A percentile compares a stretch with the other conserved stretches of the same genome.
These are phyloP conservation scores for Pseudogymnoascus sp. DNA, from an alignment of 2,329 filamentous ascomycete genomes.

Conservation along the genomic window DNA sequence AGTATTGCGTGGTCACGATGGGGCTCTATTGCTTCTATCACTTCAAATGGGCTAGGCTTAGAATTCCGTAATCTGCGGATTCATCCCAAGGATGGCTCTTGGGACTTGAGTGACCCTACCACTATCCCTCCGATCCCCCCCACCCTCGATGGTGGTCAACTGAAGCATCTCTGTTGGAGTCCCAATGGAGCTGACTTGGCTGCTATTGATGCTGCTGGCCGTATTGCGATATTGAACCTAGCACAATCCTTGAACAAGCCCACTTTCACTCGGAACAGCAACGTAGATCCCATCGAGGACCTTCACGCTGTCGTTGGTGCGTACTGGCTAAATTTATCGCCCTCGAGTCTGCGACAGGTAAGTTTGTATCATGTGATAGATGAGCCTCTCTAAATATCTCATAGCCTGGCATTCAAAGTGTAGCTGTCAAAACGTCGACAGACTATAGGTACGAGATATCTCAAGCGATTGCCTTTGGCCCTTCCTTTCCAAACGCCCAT, in stretches of 20 bases:
- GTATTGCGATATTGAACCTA: conserved; percentile 67
- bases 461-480: conserved; percentile 58
- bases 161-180: conserved; percentile 81
- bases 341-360: conserved; percentile 24
- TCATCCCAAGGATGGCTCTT: conserved; percentile 60
- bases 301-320: conserved; percentile 71
- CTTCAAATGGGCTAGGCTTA: conserved; percentile 61
- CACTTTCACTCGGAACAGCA: conserved; percentile 51
- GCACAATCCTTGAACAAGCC: conserved; percentile 68
- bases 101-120: conserved; percentile 69
- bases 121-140: conserved; percentile 53
- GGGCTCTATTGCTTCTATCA: conserved; percentile 78
- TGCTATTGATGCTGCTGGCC: conserved; percentile 70
- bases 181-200: conserved; percentile 69
- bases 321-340: conserved; percentile 62
- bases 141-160: conserved; percentile 53
- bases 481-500: conserved; percentile 62
- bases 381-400: neutral
- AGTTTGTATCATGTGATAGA: conserved; percentile 10
- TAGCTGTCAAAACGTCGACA: conserved; percentile 54
- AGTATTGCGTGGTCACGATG: conserved; percentile 80
- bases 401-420: conserved; percentile 47
- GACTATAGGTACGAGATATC: conserved; percentile 63
- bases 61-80: conserved; percentile 67
- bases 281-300: conserved; percentile 65